Evolutionary conservation across 2,329 filamentous ascomycete species (phyloP).

Genomic region (Magnaporthiopsis incrustans): DNA sequence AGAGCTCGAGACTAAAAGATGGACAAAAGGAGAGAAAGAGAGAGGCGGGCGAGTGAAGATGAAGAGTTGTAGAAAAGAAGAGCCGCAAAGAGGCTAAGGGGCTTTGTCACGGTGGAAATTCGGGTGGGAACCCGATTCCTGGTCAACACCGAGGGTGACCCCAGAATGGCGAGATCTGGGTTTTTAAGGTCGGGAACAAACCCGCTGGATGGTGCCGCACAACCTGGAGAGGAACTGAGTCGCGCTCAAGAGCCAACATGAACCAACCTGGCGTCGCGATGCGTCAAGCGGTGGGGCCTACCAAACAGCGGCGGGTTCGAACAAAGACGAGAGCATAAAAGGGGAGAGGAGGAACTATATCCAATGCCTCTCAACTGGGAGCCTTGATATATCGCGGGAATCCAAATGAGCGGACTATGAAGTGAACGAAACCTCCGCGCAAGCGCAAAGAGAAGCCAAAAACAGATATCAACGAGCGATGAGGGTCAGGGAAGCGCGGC

Average conservation of each 20-base stretch:
- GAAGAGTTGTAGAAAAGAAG: neutral
- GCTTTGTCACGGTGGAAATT: neutral
- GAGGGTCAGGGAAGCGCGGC: neutral
- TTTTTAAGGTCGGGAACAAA: neutral
- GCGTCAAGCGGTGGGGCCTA: neutral
- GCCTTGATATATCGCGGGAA: too few relatives aligned
- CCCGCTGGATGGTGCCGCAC: neutral
- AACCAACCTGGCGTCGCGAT: neutral
- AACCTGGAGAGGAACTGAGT: neutral
- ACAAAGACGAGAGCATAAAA: neutral
- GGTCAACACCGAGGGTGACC: neutral
- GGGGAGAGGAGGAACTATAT: neutral
- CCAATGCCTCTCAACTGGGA: neutral
- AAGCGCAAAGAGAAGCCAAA: neutral
- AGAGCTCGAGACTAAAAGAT: neutral
- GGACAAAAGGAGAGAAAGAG: neutral
- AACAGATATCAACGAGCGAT: neutral
- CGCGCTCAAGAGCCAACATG: neutral
- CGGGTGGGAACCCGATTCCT: neutral
- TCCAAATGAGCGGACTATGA: neutral
- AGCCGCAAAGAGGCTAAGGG: too few relatives aligned
- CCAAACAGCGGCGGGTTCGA: neutral
- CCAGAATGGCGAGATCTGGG: neutral
- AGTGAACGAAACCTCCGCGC: neutral
- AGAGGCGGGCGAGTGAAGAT: neutral